Conservation (phyloP, 345 rosid species). For the Lenwebbia sp. region DNA sequence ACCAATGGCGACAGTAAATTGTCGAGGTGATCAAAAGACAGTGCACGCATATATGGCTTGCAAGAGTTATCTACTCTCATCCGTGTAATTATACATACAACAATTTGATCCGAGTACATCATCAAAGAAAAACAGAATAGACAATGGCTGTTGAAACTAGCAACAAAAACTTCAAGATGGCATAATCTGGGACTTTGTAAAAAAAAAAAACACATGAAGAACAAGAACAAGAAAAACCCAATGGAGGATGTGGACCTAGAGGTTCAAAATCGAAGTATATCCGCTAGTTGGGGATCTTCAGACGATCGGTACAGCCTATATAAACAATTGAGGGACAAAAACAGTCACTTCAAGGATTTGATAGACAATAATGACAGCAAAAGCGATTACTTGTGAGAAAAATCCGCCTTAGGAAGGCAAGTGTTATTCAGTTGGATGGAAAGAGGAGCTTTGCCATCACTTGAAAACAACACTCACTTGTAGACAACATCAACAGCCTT, state of each 20-base stretch:
- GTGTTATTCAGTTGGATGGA: background rate
- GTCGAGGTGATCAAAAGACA: rapidly evolving
- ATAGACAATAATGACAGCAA: background rate
- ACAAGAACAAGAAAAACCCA: too few relatives aligned
- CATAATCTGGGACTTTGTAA: too few relatives aligned
- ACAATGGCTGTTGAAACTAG: too few relatives aligned
- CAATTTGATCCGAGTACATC: too few relatives aligned
- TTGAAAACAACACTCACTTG: slow-evolving; percentile 41
- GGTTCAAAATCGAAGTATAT: slow-evolving; percentile 80
- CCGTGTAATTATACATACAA: too few relatives aligned
- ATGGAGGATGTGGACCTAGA: slow-evolving; percentile 55
- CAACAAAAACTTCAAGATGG: too few relatives aligned
- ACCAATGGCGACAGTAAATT: too few relatives aligned
- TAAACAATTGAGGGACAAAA: background rate
- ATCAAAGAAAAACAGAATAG: too few relatives aligned
- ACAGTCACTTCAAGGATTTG: background rate
- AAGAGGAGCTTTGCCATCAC: background rate
- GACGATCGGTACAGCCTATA: slow-evolving; percentile 71
- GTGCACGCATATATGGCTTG: too few relatives aligned
- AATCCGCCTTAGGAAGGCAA: background rate
- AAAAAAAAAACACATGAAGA: too few relatives aligned
- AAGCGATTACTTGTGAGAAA: background rate
- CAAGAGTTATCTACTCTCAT: too few relatives aligned
- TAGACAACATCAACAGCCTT: slow-evolving; percentile 77
- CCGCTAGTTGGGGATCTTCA: slow-evolving; percentile 72